A percentile compares a stretch with the other conserved stretches of the same genome.
These are phyloP conservation scores for Boletus semigastroideus DNA, from an alignment of 1,284 basidiomycete genomes.

Conservation along the genomic window DNA sequence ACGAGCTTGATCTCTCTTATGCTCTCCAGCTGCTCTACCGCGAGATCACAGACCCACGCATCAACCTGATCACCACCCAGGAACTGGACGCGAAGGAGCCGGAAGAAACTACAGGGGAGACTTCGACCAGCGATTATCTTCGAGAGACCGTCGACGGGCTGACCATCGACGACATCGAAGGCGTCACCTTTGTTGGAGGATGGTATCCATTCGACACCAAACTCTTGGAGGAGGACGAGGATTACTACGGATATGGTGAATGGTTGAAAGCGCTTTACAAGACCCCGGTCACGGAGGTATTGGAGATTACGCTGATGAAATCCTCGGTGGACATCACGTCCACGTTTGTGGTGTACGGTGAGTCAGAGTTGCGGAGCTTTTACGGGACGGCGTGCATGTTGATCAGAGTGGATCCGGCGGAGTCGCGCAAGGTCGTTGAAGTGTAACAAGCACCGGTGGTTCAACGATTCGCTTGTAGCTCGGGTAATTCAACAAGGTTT, in stretches of 20 bases:
- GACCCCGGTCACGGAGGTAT: neutral
- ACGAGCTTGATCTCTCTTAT: neutral
- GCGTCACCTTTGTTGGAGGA: too few relatives aligned
- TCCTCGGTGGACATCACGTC: conserved; percentile 2
- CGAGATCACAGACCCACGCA: too few relatives aligned
- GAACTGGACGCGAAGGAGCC: neutral
- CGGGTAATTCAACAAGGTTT: too few relatives aligned
- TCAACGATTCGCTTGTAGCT: too few relatives aligned
- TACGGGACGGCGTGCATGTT: conserved; percentile 17
- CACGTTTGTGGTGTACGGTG: neutral
- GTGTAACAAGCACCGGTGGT: too few relatives aligned
- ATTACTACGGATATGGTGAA: too few relatives aligned
- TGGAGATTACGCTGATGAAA: conserved; percentile 11
- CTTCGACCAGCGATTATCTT: too few relatives aligned
- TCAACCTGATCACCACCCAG: conserved; percentile 20
- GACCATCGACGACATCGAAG: too few relatives aligned
- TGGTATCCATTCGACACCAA: neutral
- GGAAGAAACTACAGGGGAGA: too few relatives aligned
- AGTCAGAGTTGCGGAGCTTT: neutral
- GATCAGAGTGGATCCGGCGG: conserved; percentile 4
- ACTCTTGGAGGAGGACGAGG: neutral
- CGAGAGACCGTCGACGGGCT: too few relatives aligned
- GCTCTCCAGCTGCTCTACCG: conserved; percentile 7
- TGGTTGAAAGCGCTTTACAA: too few relatives aligned
- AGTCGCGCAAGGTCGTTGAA: neutral